Evolutionary conservation across 768 basidiomycete species (phyloP), one percentile per base, ranked within the genome.

Genomic region (Rubroboletus satanas): DNA sequence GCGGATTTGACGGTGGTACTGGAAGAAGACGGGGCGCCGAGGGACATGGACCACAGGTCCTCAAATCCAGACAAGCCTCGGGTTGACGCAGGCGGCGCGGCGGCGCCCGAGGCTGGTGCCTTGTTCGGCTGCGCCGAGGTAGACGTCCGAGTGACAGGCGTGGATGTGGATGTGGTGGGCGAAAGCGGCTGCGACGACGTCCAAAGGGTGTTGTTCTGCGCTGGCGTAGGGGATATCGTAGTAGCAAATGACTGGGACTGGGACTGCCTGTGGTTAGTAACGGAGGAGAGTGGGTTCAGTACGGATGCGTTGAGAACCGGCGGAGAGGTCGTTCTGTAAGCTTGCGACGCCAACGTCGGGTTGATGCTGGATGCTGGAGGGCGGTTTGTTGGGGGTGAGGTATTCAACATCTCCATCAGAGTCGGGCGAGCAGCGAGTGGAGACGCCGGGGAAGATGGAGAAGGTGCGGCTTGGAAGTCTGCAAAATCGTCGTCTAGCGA

Each of bases 1-100:
- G 71, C 66, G 3, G 80, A 66, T 45, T 80, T 79, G 8, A 36
- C 45, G 5, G 56, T 15, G 37, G 76, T 57, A 33, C 51, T 62
- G 14, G 77, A 51, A 12, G 70, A 52, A 12, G 70, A 55, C 8
- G 69, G 56, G 8, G 74, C 61, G 29, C 87, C 87, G 36, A 95
- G 79, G 2, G 87, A 89, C 79, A 93, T 78, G 21, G 82, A 81
- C 90, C 90, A 97, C 60, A 97, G 69, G 67, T 97, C 94, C 58
- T 94, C 94, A 65, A 96, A 97, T 64, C 84, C 85, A 39, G 53
- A 80, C 73, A 53, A 69, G 64, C 36, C 83, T 62, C 64, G 79
- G 67, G 64, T 48, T 7, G 72, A 55, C 21, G 76, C 67, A 1
- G 66, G 42, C 15, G 63, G 42, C n/a, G 63, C 45, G 4, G 62